A percentile compares a stretch with the other conserved stretches of the same genome.
These are phyloP conservation scores for Salix dunnii DNA, from an alignment of 345 rosid genomes.

Conservation along the genomic window DNA sequence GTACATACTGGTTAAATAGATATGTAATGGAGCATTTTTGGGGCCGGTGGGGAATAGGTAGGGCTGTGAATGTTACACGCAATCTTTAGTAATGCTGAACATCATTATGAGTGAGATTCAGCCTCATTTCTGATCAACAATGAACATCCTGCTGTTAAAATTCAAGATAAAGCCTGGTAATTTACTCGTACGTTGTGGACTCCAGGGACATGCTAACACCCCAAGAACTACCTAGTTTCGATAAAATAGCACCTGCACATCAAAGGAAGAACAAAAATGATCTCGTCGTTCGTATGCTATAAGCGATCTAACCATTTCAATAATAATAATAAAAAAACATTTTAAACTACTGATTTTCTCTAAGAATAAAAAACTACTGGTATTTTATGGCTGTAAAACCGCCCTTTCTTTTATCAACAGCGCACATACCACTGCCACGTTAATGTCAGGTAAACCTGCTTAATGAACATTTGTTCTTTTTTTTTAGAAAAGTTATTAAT, in stretches of 20 bases:
- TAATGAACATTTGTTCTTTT: too few relatives aligned
- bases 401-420: too few relatives aligned
- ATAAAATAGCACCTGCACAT: not conserved
- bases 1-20: constrained; percentile 12
- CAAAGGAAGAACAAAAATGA: not conserved
- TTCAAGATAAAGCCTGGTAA: not conserved
- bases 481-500: too few relatives aligned
- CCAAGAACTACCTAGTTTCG: not conserved
- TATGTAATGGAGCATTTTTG: constrained; percentile 6
- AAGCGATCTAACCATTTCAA: not conserved
- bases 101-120: not conserved
- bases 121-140: not conserved
- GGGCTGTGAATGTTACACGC: not conserved
- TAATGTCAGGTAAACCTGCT: too few relatives aligned
- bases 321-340: too few relatives aligned
- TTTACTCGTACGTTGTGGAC: not conserved
- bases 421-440: too few relatives aligned
- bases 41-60: not conserved
- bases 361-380: not conserved
- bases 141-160: not conserved
- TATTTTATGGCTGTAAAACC: too few relatives aligned
- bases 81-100: too few relatives aligned
- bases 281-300: not conserved
- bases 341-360: not conserved
- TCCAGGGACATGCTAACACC: not conserved